These are phyloP conservation scores for Arxiozyma slooffiae DNA, from an alignment of 1,139 yeast species.

Conservation along the genomic window DNA sequence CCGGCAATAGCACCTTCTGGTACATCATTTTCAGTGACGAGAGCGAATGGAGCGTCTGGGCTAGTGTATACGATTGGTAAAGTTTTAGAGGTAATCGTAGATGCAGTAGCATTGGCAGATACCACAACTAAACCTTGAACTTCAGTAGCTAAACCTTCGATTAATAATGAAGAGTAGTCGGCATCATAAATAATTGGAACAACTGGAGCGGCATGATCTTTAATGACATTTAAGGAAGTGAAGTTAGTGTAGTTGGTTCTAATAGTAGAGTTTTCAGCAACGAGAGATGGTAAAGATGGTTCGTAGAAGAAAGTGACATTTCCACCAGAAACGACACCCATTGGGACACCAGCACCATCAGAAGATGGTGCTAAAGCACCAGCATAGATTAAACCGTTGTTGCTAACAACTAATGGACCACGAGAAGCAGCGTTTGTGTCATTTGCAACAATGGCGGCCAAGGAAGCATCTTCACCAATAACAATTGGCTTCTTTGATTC, in stretches of 20 bases:
- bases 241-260: conserved; percentile 16
- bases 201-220: conserved; percentile 18
- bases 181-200: too few species aligned
- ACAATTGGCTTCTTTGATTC: conserved; percentile 24
- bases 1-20: conserved; percentile 23
- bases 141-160: conserved; percentile 15
- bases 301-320: conserved; percentile 19
- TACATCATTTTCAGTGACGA: conserved; percentile 12
- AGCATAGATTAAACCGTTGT: conserved; percentile 20
- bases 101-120: conserved; percentile 13
- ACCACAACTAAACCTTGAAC: conserved; percentile 22
- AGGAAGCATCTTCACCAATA: conserved; percentile 15
- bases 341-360: too few species aligned
- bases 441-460: conserved; percentile 22
- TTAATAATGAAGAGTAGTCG: too few species aligned
- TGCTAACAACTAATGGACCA: conserved; percentile 22
- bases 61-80: conserved; percentile 20
- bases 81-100: conserved; percentile 2
- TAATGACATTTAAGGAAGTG: conserved; percentile 10
- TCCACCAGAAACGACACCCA: conserved; percentile 18
- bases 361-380: conserved; percentile 23
- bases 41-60: conserved; percentile 9
- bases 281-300: conserved; percentile 16
- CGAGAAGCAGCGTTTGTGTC: conserved; percentile 17
- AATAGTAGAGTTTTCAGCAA: conserved; percentile 15